Percentiles rank a stretch among this genome's conserved stretches.
Conservation (phyloP, 1,284 basidiomycete genomes). For the Malassezia dermatis region DNA sequence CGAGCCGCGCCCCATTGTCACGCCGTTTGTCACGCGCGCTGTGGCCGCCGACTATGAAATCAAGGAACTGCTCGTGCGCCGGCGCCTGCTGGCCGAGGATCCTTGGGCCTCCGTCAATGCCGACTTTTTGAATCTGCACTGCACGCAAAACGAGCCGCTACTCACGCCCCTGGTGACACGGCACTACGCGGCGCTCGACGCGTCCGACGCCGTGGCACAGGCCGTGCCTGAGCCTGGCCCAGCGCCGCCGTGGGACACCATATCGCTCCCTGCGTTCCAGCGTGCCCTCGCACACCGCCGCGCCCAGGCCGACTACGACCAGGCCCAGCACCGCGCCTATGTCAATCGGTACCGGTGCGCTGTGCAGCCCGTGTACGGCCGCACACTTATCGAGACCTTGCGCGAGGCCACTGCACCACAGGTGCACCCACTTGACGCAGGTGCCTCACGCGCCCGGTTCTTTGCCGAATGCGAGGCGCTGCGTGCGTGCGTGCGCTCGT, state of each 20-base stretch:
- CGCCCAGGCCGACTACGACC: conserved; percentile 55
- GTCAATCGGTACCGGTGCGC: conserved; percentile 68
- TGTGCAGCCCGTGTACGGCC: conserved; percentile 57
- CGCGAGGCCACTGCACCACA: conserved; percentile 47
- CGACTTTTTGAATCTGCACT: conserved; percentile 58
- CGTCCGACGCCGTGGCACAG: conserved; percentile 59
- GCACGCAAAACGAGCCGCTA: conserved; percentile 53
- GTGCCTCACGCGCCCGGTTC: conserved; percentile 43
- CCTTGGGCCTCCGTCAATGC: conserved; percentile 55
- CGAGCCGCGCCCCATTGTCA: conserved; percentile 84
- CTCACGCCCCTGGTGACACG: conserved; percentile 53
- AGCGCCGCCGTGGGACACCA: conserved; percentile 55
- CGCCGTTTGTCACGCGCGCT: conserved; percentile 70
- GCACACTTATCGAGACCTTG: conserved; percentile 21
- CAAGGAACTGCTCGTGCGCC: conserved; percentile 72
- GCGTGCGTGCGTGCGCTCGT: conserved; percentile 53
- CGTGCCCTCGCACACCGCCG: conserved; percentile 56
- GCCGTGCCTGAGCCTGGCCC: conserved; percentile 57
- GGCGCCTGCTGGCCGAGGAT: conserved; percentile 55
- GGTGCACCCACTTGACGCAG: conserved; percentile 52
- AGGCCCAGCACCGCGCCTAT: conserved; percentile 63
- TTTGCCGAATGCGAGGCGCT: conserved; percentile 56
- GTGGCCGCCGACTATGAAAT: conserved; percentile 76
- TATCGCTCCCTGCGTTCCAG: conserved; percentile 65
- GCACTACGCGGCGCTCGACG: conserved; percentile 62